Evolutionary conservation across 139 green algal genomes (phyloP), one percentile per base, ranked within the genome.

Genomic region (Gonium pectorale): DNA sequence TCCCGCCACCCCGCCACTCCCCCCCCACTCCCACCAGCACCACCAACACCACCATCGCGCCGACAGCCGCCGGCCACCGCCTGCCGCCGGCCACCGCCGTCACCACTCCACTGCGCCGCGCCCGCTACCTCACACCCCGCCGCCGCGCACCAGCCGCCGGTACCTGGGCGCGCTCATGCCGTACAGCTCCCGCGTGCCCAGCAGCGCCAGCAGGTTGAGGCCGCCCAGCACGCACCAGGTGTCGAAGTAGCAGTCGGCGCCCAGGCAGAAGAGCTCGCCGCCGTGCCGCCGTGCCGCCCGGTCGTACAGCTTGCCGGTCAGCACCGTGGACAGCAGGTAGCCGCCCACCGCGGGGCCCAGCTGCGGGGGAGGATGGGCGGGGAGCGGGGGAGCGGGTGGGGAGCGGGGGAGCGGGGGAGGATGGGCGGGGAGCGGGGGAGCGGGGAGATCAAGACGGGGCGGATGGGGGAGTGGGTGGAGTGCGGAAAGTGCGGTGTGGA

Each of bases 301-400:
- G 68, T 94, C 88, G 54, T 94, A 93, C 41, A 92, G 44, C 43
- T 46, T 80, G 69, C 92, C 89, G 0, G 87, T 80, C 43, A 95
- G 86, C 33, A 77, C 43, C 0, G 90, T 91, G 27, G 89, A 85
- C n/a, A 94, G 70, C 33, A 89, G 31, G 72, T 92, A 93, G 79
- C 85, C 83, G 54, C 87, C 86, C 8, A 73, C 37, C 5, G 86
- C 86, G 21, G 90, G 88, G 26, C 88, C 90, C 49, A 92, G 75
- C 85, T 91, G 83, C 26, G 72, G 17, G 27, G 8, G 24, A 31
- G 35, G 37, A 46, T n/a, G n/a, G n/a, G n/a, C n/a, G n/a, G n/a
- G n/a, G 54, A 63, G 22, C n/a, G 22, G 11, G 21, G 11, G 21
- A 63, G 22, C 17, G 54, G 54, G 11, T 63, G 54, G 22, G 38